Percentiles rank a stretch among this genome's conserved stretches.
Evolutionary conservation across 2,329 filamentous ascomycete genomes (phyloP).

Genomic region (Alternaria sp.): DNA sequence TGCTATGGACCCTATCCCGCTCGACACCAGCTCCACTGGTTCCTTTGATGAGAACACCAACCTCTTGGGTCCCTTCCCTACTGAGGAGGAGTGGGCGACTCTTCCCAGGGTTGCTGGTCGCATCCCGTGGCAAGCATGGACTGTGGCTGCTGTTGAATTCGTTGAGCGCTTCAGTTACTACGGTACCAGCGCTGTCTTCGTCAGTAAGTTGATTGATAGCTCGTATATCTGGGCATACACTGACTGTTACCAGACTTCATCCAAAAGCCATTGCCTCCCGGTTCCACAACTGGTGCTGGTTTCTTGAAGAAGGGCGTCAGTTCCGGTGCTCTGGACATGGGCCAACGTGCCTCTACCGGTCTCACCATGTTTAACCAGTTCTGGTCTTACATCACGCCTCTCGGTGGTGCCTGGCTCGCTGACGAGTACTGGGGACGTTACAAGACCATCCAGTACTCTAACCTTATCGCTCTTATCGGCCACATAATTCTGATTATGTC

Average conservation of each 20-base stretch:
- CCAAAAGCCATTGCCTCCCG: slow-evolving; percentile 40
- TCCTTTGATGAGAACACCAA: slow-evolving; percentile 26
- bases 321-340: slow-evolving; percentile 60
- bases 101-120: slow-evolving; percentile 44
- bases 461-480: slow-evolving; percentile 63
- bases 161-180: slow-evolving; percentile 48
- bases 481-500: slow-evolving; percentile 63
- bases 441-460: slow-evolving; percentile 64
- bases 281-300: slow-evolving; percentile 44
- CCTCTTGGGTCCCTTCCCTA: slow-evolving; percentile 39
- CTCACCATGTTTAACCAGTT: slow-evolving; percentile 62
- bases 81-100: slow-evolving; percentile 45
- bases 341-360: slow-evolving; percentile 61
- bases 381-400: slow-evolving; percentile 64
- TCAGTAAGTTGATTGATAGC: slow-evolving; percentile 17
- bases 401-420: slow-evolving; percentile 64
- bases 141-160: slow-evolving; percentile 46
- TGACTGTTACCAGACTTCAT: slow-evolving; percentile 42
- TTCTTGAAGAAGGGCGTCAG: slow-evolving; percentile 39
- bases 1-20: slow-evolving; percentile 32
- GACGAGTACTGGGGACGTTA: slow-evolving; percentile 68
- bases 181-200: slow-evolving; percentile 44
- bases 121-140: slow-evolving; percentile 47
- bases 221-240: background rate
- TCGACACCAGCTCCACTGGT: slow-evolving; percentile 30